These are phyloP conservation scores for Chrysopogon serrulatus DNA, from an alignment of 176 grass and related monocot species.

Conservation along the genomic window DNA sequence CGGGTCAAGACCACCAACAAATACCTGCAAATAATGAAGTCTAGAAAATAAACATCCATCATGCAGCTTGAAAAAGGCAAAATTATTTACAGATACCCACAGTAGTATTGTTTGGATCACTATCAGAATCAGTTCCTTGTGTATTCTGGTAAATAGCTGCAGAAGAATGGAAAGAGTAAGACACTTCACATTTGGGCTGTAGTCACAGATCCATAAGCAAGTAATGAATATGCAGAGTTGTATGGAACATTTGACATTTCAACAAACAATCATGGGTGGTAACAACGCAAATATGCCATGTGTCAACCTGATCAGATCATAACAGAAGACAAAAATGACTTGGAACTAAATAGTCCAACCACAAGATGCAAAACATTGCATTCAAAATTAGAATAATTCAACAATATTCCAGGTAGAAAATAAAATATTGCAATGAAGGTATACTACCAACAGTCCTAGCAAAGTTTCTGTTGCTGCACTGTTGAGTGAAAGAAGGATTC, in stretches of 20 bases:
- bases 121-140: conserved; percentile 43
- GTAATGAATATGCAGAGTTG: neutral
- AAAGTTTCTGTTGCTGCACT: neutral
- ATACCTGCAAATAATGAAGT: conserved; percentile 37
- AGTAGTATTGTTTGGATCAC: conserved; percentile 48
- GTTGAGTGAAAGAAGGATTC: neutral
- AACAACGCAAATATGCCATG: neutral
- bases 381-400: neutral
- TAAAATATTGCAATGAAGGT: neutral
- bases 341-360: neutral
- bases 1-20: conserved; percentile 64
- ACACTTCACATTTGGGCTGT: neutral
- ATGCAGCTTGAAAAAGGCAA: neutral
- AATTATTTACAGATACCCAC: conserved; percentile 32
- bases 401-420: neutral
- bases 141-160: conserved; percentile 41
- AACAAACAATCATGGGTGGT: neutral
- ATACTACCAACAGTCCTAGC: neutral
- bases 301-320: neutral
- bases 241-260: neutral
- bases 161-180: conserved; percentile 18
- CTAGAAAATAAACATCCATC: neutral
- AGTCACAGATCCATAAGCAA: neutral
- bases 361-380: neutral
- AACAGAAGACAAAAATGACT: neutral